Conservation (phyloP, 345 rosid species). For the Punica granatum region DNA sequence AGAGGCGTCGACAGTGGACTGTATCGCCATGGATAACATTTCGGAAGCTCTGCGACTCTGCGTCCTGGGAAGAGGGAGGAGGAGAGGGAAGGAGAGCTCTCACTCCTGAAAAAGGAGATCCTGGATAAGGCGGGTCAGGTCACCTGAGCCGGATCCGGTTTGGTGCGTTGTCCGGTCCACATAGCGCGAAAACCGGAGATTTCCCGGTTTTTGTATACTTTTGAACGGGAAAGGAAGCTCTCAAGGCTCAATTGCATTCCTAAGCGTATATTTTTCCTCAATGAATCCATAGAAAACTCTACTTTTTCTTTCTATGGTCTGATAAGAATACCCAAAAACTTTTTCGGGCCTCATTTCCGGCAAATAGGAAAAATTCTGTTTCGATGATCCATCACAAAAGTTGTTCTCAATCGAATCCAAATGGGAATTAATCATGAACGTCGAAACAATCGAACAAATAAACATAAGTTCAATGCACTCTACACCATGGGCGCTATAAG, state of each 20-base stretch:
- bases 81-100: not conserved
- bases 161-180: too few relatives aligned
- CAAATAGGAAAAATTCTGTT: not conserved
- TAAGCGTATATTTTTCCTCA: too few relatives aligned
- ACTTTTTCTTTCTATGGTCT: too few relatives aligned
- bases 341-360: not conserved
- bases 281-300: too few relatives aligned
- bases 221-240: too few relatives aligned
- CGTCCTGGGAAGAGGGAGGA: not conserved
- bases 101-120: not conserved
- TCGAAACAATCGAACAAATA: not conserved
- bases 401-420: not conserved
- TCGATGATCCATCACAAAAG: not conserved
- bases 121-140: slow-evolving; percentile 9
- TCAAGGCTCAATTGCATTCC: too few relatives aligned
- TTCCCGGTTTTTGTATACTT: too few relatives aligned
- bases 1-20: slow-evolving; percentile 15
- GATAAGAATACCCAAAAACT: not conserved
- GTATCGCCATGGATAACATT: slow-evolving; percentile 30
- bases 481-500: not conserved
- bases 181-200: too few relatives aligned
- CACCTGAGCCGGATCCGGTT: not conserved
- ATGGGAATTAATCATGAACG: not conserved
- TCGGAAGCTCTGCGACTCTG: not conserved
- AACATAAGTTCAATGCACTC: not conserved